These are phyloP conservation scores for Colletotrichum neosansevieriae DNA, from an alignment of 2,329 filamentous ascomycete species.

Conservation along the genomic window DNA sequence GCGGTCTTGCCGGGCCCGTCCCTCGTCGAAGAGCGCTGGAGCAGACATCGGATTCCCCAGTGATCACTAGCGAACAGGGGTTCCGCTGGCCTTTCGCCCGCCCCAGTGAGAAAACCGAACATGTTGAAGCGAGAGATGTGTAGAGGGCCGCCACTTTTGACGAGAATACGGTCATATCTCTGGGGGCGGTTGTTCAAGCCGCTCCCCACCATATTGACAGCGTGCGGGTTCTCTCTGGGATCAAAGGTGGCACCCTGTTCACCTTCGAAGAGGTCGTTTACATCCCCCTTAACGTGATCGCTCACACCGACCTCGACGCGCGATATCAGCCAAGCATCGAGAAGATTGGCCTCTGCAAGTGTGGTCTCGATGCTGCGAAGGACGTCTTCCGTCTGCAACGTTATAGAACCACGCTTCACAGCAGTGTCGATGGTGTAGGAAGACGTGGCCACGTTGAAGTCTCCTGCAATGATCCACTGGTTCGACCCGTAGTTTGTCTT, in stretches of 20 bases:
- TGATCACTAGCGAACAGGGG: slow-evolving; percentile 64
- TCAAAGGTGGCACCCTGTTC: slow-evolving; percentile 76
- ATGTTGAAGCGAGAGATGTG: slow-evolving; percentile 63
- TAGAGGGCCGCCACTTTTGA: slow-evolving; percentile 57
- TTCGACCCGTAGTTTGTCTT: slow-evolving; percentile 53
- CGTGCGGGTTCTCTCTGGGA: slow-evolving; percentile 67
- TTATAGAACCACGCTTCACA: slow-evolving; percentile 65
- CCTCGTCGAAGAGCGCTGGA: slow-evolving; percentile 42
- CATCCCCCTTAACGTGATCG: slow-evolving; percentile 45
- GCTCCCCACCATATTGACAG: slow-evolving; percentile 60
- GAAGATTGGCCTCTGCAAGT: slow-evolving; percentile 59
- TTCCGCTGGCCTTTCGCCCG: slow-evolving; percentile 29
- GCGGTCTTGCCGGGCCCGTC: background rate
- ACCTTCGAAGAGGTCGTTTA: slow-evolving; percentile 61
- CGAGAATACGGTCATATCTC: slow-evolving; percentile 73
- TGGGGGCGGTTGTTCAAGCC: slow-evolving; percentile 68
- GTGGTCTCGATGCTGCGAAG: slow-evolving; percentile 60
- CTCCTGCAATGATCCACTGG: slow-evolving; percentile 70
- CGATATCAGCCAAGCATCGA: slow-evolving; percentile 65
- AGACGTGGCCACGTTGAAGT: slow-evolving; percentile 75
- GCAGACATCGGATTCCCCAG: slow-evolving; percentile 65
- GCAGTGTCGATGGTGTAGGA: slow-evolving; percentile 66
- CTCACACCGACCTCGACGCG: slow-evolving; percentile 58
- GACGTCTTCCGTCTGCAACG: slow-evolving; percentile 56
- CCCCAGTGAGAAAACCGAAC: slow-evolving; percentile 62